Percentiles rank a stretch among this genome's conserved stretches.
These are phyloP conservation scores for Panicum miliaceum DNA, from an alignment of 176 grass and related monocot species.

Conservation along the genomic window DNA sequence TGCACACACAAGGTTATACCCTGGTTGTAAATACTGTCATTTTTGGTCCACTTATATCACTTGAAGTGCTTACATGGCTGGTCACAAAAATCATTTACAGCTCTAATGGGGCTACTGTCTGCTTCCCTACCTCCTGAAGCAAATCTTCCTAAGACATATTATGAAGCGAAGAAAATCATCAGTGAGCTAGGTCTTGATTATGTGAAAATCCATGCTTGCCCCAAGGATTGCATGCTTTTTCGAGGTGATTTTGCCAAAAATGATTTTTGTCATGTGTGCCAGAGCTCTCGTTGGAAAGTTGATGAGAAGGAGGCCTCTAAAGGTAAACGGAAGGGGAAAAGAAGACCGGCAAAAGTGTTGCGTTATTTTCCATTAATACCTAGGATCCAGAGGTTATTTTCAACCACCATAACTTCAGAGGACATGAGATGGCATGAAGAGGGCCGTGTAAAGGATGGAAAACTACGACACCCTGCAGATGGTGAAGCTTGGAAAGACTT, in stretches of 20 bases:
- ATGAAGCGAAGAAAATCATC: constrained; percentile 37
- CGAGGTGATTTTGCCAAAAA: neutral
- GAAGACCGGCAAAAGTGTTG: constrained; percentile 34
- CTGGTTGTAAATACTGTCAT: neutral
- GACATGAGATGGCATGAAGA: constrained; percentile 27
- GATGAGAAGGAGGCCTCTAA: neutral
- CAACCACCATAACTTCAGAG: neutral
- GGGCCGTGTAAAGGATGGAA: neutral
- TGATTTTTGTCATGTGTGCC: neutral
- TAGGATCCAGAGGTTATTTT: constrained; percentile 30
- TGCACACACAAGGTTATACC: neutral
- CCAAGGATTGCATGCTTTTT: constrained; percentile 8
- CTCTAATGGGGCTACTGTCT: neutral
- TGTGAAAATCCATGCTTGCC: constrained; percentile 39
- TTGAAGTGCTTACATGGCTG: neutral
- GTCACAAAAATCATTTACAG: neutral
- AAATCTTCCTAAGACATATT: neutral
- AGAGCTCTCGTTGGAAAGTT: neutral
- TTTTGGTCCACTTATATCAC: neutral
- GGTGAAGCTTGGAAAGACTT: constrained; percentile 4
- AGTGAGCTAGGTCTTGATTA: neutral
- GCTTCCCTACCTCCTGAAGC: neutral
- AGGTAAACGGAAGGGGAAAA: neutral
- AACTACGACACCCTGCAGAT: neutral
- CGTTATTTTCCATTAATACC: constrained; percentile 43